These are phyloP conservation scores for Vitis hybrid DNA, from an alignment of 177 flowering plant genomes.

Conservation along the genomic window DNA sequence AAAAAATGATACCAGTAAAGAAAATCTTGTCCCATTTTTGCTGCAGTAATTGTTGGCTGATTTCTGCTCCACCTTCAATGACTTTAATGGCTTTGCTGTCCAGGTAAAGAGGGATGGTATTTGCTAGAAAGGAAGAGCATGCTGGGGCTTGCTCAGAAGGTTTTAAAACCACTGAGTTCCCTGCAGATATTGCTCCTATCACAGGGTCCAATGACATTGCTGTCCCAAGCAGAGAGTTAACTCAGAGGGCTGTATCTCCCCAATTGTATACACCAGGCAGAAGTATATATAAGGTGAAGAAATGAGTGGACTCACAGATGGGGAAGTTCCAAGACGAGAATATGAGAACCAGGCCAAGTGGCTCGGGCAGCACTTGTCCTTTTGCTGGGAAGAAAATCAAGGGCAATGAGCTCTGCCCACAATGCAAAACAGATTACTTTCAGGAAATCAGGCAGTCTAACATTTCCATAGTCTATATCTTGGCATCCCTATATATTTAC, in stretches of 20 bases:
- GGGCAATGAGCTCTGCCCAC: conserved; percentile 49
- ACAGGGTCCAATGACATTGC: conserved; percentile 73
- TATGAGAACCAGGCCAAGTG: conserved; percentile 76
- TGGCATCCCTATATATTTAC: background rate
- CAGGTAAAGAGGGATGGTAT: conserved; percentile 56
- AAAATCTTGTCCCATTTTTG: conserved; percentile 92
- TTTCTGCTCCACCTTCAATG: conserved; percentile 59
- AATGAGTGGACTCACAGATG: conserved; percentile 46
- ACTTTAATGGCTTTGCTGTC: conserved; percentile 62
- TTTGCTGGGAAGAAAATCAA: conserved; percentile 58
- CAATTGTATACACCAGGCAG: too few species aligned
- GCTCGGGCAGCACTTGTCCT: conserved; percentile 72
- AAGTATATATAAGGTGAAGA: too few species aligned
- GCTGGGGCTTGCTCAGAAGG: conserved; percentile 82
- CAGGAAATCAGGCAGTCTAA: background rate
- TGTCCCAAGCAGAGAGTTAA: conserved; percentile 10
- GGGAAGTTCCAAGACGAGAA: conserved; percentile 87
- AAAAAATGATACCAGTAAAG: conserved; percentile 65
- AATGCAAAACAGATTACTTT: background rate
- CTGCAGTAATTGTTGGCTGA: conserved; percentile 45
- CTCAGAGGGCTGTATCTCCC: too few species aligned
- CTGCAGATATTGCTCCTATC: conserved; percentile 90
- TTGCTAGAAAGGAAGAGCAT: conserved; percentile 60
- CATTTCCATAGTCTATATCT: background rate
- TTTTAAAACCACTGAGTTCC: conserved; percentile 71